Conservation (phyloP, 192 early-diverging fungal species). For the Backusella morwellensis region DNA sequence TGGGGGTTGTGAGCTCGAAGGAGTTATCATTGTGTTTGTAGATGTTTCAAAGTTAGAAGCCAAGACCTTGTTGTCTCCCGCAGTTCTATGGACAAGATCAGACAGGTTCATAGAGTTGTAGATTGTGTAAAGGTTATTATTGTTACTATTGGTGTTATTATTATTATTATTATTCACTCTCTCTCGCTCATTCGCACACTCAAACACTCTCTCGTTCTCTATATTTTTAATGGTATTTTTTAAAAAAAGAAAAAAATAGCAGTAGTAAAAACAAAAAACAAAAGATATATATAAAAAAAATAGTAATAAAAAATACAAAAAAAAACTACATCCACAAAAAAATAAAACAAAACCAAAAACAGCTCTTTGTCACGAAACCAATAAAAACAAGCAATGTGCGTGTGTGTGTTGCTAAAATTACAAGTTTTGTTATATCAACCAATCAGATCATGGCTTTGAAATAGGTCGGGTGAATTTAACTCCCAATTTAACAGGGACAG, state of each 20-base stretch:
- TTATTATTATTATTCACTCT: neutral
- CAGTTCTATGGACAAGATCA: conserved; percentile 26
- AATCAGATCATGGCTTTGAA: neutral
- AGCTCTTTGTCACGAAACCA: conserved; percentile 3
- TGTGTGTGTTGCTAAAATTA: conserved; percentile 1
- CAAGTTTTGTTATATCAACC: neutral
- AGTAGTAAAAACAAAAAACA: neutral
- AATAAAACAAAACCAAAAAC: neutral
- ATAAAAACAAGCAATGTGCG: conserved; percentile 6
- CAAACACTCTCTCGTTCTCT: too few species aligned
- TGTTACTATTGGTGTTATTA: neutral
- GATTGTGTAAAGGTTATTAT: neutral
- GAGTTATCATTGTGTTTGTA: conserved; percentile 4
- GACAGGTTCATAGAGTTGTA: conserved; percentile 23
- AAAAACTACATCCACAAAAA: neutral
- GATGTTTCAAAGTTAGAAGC: neutral
- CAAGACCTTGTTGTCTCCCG: conserved; percentile 9
- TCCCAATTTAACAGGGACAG: neutral
- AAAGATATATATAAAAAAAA: neutral
- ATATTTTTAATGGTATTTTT: neutral
- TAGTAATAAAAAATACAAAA: neutral
- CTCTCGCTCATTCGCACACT: too few species aligned
- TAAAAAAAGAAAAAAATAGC: neutral
- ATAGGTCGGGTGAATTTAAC: neutral
- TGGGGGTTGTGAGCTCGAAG: neutral